Evolutionary conservation across 805 yeast genomes (phyloP).

Genomic region (Nematodospora valgi): DNA sequence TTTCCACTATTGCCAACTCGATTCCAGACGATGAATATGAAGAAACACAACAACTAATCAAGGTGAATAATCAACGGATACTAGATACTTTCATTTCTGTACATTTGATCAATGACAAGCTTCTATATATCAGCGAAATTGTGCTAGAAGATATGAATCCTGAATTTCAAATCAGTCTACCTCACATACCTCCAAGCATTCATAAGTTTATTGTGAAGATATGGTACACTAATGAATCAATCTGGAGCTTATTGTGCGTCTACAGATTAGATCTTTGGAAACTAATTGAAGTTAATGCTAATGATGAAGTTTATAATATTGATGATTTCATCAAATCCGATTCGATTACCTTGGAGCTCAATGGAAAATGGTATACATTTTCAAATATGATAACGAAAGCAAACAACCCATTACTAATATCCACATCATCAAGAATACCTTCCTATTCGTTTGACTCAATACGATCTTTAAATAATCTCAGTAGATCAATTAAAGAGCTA

Average conservation of each 20-base stretch:
- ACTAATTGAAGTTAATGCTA: slow-evolving; percentile 11
- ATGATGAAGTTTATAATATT: neutral
- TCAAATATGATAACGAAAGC: slow-evolving; percentile 4
- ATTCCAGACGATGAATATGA: no score
- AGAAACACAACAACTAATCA: no score
- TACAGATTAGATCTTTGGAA: slow-evolving; percentile 16
- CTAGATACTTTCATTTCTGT: slow-evolving; percentile 6
- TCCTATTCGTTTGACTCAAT: slow-evolving; percentile 30
- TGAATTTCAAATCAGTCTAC: slow-evolving; percentile 3
- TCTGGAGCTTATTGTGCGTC: slow-evolving; percentile 20
- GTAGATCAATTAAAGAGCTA: slow-evolving; percentile 28
- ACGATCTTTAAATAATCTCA: slow-evolving; percentile 23
- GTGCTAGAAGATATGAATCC: slow-evolving; percentile 8
- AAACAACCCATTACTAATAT: no score
- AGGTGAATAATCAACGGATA: no score
- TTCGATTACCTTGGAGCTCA: slow-evolving; percentile 19
- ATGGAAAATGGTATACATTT: slow-evolving; percentile 18
- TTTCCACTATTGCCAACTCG: no score
- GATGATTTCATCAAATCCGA: slow-evolving; percentile 16
- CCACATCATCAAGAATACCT: neutral
- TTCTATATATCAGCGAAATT: slow-evolving; percentile 7
- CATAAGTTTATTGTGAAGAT: slow-evolving; percentile 1
- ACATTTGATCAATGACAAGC: slow-evolving; percentile 3
- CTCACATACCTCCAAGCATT: slow-evolving; percentile 4
- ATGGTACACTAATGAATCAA: neutral